A percentile compares a stretch with the other conserved stretches of the same genome.
These are phyloP conservation scores for Xylaria sp. DNA, from an alignment of 2,329 filamentous ascomycete genomes.

Conservation along the genomic window DNA sequence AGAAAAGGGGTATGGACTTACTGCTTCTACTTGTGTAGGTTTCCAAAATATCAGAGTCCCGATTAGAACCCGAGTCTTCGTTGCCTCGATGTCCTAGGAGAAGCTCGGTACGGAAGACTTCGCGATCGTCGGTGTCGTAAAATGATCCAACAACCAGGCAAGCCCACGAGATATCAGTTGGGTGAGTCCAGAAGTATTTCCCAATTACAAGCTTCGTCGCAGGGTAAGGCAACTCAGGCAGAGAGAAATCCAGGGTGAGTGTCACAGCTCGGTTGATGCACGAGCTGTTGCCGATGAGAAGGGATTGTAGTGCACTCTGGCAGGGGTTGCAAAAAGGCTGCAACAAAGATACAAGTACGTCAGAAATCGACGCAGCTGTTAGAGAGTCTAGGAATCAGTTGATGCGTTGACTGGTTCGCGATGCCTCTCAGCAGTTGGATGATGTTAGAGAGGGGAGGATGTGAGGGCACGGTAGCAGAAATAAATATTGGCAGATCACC, in stretches of 20 bases:
- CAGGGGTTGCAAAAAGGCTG: neutral
- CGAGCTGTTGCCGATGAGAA: slow-evolving; percentile 7
- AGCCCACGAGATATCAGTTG: slow-evolving; percentile 47
- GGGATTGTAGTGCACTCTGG: neutral
- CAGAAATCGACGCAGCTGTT: neutral
- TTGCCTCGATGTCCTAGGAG: slow-evolving; percentile 42
- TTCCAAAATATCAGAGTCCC: slow-evolving; percentile 9
- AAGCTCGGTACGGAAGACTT: slow-evolving; percentile 55
- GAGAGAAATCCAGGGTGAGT: slow-evolving; percentile 36
- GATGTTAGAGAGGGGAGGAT: neutral
- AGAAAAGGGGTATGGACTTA: neutral
- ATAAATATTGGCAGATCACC: neutral
- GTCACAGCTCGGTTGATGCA: slow-evolving; percentile 21
- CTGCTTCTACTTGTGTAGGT: neutral
- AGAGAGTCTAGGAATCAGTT: neutral
- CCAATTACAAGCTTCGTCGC: slow-evolving; percentile 54
- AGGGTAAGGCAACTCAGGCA: slow-evolving; percentile 48
- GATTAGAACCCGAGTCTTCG: neutral
- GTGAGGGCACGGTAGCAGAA: neutral
- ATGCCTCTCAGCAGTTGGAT: neutral
- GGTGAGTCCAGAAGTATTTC: slow-evolving; percentile 47
- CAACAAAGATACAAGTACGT: neutral
- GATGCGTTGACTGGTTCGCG: neutral
- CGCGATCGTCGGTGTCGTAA: slow-evolving; percentile 49
- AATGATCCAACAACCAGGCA: slow-evolving; percentile 56